These are phyloP conservation scores for Poronia punctata DNA, from an alignment of 495 filamentous ascomycete genomes.

Conservation along the genomic window DNA sequence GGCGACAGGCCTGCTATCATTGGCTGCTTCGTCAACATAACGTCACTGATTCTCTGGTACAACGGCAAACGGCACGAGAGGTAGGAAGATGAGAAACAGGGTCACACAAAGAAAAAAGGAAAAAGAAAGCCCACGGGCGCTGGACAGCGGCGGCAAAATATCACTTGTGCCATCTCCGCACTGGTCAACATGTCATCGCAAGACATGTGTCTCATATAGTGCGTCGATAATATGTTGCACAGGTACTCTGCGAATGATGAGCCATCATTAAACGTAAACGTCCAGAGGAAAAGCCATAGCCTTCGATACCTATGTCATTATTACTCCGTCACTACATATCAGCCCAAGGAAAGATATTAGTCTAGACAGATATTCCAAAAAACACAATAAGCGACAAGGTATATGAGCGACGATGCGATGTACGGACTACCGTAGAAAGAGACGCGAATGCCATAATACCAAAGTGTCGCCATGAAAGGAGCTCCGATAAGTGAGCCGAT, in stretches of 20 bases:
- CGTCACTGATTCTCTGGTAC: slow-evolving; percentile 3
- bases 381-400: slow-evolving; percentile 6
- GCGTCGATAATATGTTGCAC: no score
- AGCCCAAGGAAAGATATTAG: background rate
- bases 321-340: no score
- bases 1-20: background rate
- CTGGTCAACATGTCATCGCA: background rate
- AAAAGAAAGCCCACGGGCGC: no score
- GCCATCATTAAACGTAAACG: no score
- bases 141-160: no score
- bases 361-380: slow-evolving; percentile 6
- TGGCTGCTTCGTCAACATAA: slow-evolving; percentile 3
- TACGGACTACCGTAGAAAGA: slow-evolving; percentile 25
- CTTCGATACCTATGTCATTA: no score
- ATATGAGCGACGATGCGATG: slow-evolving; percentile 13
- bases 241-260: no score
- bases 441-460: slow-evolving; percentile 26
- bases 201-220: slow-evolving; percentile 9
- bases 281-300: no score
- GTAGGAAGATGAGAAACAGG: no score
- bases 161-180: slow-evolving; percentile 5
- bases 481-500: slow-evolving; percentile 35
- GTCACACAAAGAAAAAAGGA: background rate
- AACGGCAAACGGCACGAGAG: slow-evolving; percentile 3
- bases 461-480: slow-evolving; percentile 33